A percentile compares a stretch with the other conserved stretches of the same genome.
These are phyloP conservation scores for Cinchona pubescens DNA, from an alignment of 257 asterid genomes.

Conservation along the genomic window DNA sequence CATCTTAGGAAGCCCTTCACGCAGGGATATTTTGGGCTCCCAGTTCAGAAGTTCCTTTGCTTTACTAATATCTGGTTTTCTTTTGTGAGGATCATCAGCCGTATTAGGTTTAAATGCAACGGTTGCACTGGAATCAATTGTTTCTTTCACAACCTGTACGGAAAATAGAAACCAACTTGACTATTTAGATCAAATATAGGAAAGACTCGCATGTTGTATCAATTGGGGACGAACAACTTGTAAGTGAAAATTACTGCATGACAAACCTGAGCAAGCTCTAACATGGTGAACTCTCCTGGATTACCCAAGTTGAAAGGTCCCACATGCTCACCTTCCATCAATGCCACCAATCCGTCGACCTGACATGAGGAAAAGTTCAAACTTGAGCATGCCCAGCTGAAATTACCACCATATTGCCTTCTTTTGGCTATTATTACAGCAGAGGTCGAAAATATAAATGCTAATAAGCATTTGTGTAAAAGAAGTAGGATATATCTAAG, in stretches of 20 bases:
- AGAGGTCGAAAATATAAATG: neutral
- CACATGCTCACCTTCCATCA: conserved; percentile 57
- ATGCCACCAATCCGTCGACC: conserved; percentile 52
- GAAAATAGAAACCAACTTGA: conserved; percentile 8
- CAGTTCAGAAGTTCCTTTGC: conserved; percentile 91
- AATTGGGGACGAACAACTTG: neutral
- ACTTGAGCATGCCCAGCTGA: neutral
- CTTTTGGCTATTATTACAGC: neutral
- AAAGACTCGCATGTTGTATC: neutral
- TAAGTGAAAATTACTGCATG: neutral
- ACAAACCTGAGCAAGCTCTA: conserved; percentile 52
- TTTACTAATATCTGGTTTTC: conserved; percentile 91
- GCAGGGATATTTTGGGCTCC: conserved; percentile 85
- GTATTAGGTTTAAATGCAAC: conserved; percentile 85
- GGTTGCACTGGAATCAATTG: conserved; percentile 80
- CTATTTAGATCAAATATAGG: neutral
- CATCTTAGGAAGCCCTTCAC: conserved; percentile 89
- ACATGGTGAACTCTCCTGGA: conserved; percentile 56
- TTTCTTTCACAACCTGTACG: conserved; percentile 85
- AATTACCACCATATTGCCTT: neutral
- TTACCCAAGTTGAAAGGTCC: conserved; percentile 61
- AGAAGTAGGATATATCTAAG: neutral
- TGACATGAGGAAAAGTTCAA: conserved; percentile 10
- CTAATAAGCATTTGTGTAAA: neutral
- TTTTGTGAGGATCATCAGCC: conserved; percentile 96